Evolutionary conservation across 1,139 yeast genomes (phyloP), one percentile per base, ranked within the genome.

Genomic region (Zygoascus sp.): DNA sequence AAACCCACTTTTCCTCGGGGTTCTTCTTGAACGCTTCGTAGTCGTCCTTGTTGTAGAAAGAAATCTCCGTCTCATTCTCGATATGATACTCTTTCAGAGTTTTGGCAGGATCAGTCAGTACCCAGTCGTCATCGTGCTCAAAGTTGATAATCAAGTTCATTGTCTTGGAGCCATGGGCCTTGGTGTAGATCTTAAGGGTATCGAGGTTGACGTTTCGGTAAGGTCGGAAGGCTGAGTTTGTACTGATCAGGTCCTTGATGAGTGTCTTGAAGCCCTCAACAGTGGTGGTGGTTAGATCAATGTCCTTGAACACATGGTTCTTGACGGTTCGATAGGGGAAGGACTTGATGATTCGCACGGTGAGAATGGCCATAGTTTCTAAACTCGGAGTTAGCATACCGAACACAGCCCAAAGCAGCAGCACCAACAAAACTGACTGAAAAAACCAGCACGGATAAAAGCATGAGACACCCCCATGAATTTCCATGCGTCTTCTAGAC

Each of bases 81-180:
- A 87, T 72, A 2, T 87, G 95, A 57, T 79, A 80, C n/a, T 81
- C 81, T 60, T 70, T 69, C 46, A 89, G 72, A 3, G 73, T 66
- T 57, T 71, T 74, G 11, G 66, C 67, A 2, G 64, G 64, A 30
- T 73, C 72, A 22, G 55, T 56, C 52, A 92, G 66, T 2, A 85
- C 72, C 90, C 94, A 84, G 50, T 77, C 81, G 4, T 77, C 80
- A 59, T 85, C 88, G 57, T 84, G 80, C 27, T 88, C 96, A 64
- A 92, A 79, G 64, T 92, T 92, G 53, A 94, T 85, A 43, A 88
- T 95, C 56, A 92, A 73, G 62, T 92, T 89, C 81, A 89, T 85
- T 1, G 97, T 87, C 68, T 92, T 92, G 34, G 96, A 77, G 6
- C 95, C 95, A 64, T 92, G 97, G 0, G 98, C 97, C 62, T 87